These are phyloP conservation scores for Cymbopogon flexuosus DNA, from an alignment of 202 grass and related monocot species.

Conservation along the genomic window DNA sequence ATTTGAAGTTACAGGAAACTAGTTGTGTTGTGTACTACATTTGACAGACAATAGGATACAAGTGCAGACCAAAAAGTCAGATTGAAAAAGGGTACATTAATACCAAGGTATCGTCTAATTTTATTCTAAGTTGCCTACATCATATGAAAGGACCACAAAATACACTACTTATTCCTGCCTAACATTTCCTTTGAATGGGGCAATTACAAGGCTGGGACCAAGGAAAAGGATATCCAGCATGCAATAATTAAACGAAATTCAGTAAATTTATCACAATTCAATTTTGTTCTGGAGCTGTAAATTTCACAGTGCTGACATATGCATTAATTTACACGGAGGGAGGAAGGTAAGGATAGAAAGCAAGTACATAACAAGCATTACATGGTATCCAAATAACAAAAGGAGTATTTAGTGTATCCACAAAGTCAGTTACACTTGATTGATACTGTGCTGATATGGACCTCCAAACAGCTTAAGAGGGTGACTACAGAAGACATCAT, in stretches of 20 bases:
- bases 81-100: constrained; percentile 13
- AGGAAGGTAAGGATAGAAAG: constrained; percentile 14
- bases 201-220: not conserved
- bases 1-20: constrained; percentile 19
- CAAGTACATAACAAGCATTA: constrained; percentile 1
- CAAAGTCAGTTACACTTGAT: constrained; percentile 5
- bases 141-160: constrained; percentile 13
- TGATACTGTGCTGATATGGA: constrained; percentile 22
- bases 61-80: not conserved
- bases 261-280: not conserved
- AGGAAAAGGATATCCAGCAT: not conserved
- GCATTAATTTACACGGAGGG: not conserved
- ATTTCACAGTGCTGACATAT: not conserved
- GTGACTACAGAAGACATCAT: constrained; percentile 2
- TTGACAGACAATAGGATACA: constrained; percentile 14
- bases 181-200: constrained; percentile 22
- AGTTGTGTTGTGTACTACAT: constrained; percentile 10
- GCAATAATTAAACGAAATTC: not conserved
- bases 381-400: constrained; percentile 20
- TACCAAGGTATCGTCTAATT: not conserved
- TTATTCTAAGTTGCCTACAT: constrained; percentile 16
- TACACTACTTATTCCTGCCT: not conserved
- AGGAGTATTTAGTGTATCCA: constrained; percentile 12
- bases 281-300: not conserved
- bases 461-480: constrained; percentile 35